A percentile compares a stretch with the other conserved stretches of the same genome.
Evolutionary conservation across 148 eudicot genomes (phyloP).

Genomic region (Beta vulgaris): DNA sequence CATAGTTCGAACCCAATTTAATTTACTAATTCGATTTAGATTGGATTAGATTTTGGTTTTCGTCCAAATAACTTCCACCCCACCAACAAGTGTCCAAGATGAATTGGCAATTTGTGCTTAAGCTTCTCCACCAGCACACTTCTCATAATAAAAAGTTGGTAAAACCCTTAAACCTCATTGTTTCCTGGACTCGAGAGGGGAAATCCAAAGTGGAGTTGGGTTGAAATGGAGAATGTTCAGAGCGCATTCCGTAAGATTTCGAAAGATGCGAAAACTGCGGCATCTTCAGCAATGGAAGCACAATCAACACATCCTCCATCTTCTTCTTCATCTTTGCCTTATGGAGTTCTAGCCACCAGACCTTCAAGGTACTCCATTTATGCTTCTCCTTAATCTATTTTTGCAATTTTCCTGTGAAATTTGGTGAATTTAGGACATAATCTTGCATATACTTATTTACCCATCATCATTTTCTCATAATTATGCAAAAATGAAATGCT

Average conservation of each 20-base stretch:
- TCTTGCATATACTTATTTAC: not conserved
- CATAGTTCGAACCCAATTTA: too few relatives aligned
- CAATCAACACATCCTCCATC: conserved; percentile 20
- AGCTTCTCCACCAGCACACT: too few relatives aligned
- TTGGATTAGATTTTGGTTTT: too few relatives aligned
- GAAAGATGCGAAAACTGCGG: conserved; percentile 24
- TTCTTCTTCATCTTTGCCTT: not conserved
- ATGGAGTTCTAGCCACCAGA: conserved; percentile 34
- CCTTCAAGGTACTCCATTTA: conserved; percentile 36
- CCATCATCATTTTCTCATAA: not conserved
- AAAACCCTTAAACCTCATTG: too few relatives aligned
- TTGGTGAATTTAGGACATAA: not conserved
- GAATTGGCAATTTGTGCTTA: too few relatives aligned
- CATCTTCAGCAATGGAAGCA: conserved; percentile 25
- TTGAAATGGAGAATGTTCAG: conserved; percentile 43
- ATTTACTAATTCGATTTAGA: too few relatives aligned
- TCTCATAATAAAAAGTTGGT: too few relatives aligned
- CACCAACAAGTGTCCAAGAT: too few relatives aligned
- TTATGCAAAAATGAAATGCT: not conserved
- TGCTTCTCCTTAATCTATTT: not conserved
- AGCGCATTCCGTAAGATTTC: conserved; percentile 30
- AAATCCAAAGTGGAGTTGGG: not conserved
- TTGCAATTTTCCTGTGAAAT: not conserved
- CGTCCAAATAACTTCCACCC: too few relatives aligned
- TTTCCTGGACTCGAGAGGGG: too few relatives aligned